These are phyloP conservation scores for Diophrys sp. DNA, from an alignment of 73 alveolate genomes.

Conservation along the genomic window DNA sequence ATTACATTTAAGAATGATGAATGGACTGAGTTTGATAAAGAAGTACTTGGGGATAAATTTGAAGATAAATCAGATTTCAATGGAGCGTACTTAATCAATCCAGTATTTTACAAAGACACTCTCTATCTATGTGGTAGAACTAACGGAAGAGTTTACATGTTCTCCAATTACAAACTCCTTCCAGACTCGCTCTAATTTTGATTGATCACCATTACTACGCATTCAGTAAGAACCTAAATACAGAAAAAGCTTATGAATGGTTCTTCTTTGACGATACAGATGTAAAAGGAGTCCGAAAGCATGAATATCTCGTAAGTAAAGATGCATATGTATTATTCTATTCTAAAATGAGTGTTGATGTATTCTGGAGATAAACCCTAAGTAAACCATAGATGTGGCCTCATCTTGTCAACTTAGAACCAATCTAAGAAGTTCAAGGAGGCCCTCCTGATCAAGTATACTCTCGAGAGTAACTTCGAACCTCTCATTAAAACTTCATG, in stretches of 20 bases:
- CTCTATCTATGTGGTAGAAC: no score
- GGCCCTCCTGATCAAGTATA: background rate
- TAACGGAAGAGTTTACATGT: no score
- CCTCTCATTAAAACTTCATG: background rate
- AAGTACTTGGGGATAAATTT: no score
- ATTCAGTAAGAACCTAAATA: slow-evolving; percentile 58
- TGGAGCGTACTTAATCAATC: no score
- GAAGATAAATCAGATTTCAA: no score
- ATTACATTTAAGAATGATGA: no score
- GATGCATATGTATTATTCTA: slow-evolving; percentile 72
- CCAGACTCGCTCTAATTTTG: no score
- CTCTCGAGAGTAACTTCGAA: background rate
- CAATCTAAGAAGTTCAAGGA: background rate
- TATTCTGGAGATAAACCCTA: slow-evolving; percentile 63
- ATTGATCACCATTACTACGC: no score
- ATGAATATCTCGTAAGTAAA: slow-evolving; percentile 35
- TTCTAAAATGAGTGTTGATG: slow-evolving; percentile 71
- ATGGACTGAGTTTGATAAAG: no score
- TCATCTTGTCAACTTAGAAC: slow-evolving; percentile 40
- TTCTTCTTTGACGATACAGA: slow-evolving; percentile 59
- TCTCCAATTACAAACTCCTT: no score
- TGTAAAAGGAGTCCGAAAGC: slow-evolving; percentile 37
- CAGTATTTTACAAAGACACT: no score
- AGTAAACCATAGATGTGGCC: slow-evolving; percentile 64
- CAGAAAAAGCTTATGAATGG: slow-evolving; percentile 42